Conservation (phyloP, 2,329 filamentous ascomycete genomes). For the Neonectria punicea region DNA sequence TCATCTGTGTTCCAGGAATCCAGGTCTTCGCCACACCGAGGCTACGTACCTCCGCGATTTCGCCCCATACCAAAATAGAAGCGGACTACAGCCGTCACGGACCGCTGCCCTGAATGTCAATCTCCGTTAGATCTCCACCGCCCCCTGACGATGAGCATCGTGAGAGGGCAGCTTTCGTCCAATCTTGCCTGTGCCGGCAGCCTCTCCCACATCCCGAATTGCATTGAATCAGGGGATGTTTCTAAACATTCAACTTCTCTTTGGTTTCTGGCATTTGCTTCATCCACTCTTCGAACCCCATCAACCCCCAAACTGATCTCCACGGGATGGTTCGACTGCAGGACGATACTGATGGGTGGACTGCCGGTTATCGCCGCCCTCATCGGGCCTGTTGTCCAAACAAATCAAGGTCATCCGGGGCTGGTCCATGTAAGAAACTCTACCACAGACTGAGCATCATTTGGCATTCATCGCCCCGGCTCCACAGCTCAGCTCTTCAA, state of each 20-base stretch:
- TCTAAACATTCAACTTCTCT: slow-evolving; percentile 14
- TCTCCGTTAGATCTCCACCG: slow-evolving; percentile 24
- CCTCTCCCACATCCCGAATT: slow-evolving; percentile 23
- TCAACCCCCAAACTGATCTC: slow-evolving; percentile 13
- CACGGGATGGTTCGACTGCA: not conserved
- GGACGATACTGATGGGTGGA: slow-evolving; percentile 1
- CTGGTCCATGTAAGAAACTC: slow-evolving; percentile 15
- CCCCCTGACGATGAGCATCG: slow-evolving; percentile 16
- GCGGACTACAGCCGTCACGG: slow-evolving; percentile 1
- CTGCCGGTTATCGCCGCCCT: slow-evolving; percentile 8
- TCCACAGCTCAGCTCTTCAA: slow-evolving; percentile 23
- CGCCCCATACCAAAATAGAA: slow-evolving; percentile 23
- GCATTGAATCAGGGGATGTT: slow-evolving; percentile 23
- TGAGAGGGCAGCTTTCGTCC: slow-evolving; percentile 13
- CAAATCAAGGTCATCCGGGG: slow-evolving; percentile 8
- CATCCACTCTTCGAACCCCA: slow-evolving; percentile 4
- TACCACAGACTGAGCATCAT: slow-evolving; percentile 18
- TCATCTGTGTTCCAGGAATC: slow-evolving; percentile 6
- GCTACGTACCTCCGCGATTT: slow-evolving; percentile 4
- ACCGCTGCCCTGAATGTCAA: slow-evolving; percentile 22
- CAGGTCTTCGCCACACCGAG: slow-evolving; percentile 20
- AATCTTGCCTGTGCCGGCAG: slow-evolving; percentile 5
- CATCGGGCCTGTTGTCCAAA: slow-evolving; percentile 13
- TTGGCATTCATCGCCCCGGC: slow-evolving; percentile 20
- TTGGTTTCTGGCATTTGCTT: slow-evolving; percentile 15